Base-by-base conservation (phyloP, 2,329 filamentous ascomycete genomes). In the Paecilomyces variotii region DNA sequence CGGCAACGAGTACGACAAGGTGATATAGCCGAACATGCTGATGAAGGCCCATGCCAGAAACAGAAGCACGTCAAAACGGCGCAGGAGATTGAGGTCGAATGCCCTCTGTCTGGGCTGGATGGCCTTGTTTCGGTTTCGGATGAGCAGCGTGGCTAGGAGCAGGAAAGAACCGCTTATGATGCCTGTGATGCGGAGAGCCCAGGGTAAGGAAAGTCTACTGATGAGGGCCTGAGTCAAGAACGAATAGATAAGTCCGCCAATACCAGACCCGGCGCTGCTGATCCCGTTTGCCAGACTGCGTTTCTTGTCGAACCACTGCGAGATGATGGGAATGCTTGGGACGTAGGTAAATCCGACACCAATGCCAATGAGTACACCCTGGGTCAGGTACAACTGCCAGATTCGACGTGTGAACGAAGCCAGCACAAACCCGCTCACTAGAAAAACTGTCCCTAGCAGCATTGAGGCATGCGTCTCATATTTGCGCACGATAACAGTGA, bases 11-110 rank as follows among this genome's bases (percentile, higher is more conserved):
- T 74, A 80, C 1, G 81, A 65, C n/a, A 81, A 61, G 1, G 72
- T 70, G 57, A 80, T 76, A 58, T 81, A 81, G 1, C 79, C 79
- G 1, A 81, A 64, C 66, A 81, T 74, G 56, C 70, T 76, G 19
- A 76, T 66, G 59, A 81, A 79, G 6, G 69, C 49, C 49, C 49
- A 52, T 14, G 49, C 49, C 19, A 52, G 49, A 3, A 52, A 19
- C 19, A 52, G 26, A 3, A 25, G 24, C 49, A 52, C 49, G 25
- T 52, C 49, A 2, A 27, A 27, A 25, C 49, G 24, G n/a, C 49
- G 24, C 24, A 52, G 24, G 6, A 52, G 49, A 11, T 14, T 11
- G n/a, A 52, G n/a, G 5, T 52, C 49, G 26, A 52, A 52, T 3
- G 11, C 24, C 25, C 58, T 63, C 54, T 67, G 62, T 7, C 56